Evolutionary conservation across 2,329 filamentous ascomycete genomes (phyloP).

Genomic region (Pezicula neosporulosa): DNA sequence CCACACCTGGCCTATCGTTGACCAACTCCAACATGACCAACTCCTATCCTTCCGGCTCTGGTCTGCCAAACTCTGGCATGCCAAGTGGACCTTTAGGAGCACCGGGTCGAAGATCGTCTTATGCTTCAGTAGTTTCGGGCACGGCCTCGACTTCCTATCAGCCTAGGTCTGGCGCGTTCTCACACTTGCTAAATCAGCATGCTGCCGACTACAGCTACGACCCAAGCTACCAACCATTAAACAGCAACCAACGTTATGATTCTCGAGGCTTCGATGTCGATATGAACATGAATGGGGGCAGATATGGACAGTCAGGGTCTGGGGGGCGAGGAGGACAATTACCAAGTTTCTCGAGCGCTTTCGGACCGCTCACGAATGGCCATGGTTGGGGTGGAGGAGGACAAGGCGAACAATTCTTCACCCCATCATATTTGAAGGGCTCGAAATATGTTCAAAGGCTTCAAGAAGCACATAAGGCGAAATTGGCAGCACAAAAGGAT

Average conservation of each 20-base stretch:
- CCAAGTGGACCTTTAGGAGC: constrained; percentile 31
- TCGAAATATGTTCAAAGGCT: constrained; percentile 77
- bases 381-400: constrained; percentile 15
- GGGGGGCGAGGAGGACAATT: constrained; percentile 24
- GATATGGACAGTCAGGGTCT: constrained; percentile 19
- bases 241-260: constrained; percentile 20
- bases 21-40: constrained; percentile 22
- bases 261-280: constrained; percentile 23
- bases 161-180: constrained; percentile 26
- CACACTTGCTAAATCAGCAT: constrained; percentile 23
- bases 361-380: constrained; percentile 24
- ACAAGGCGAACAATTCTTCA: constrained; percentile 58
- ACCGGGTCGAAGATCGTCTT: constrained; percentile 51
- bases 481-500: constrained; percentile 44
- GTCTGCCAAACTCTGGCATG: constrained; percentile 27
- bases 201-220: constrained; percentile 22
- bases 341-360: constrained; percentile 30
- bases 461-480: constrained; percentile 65
- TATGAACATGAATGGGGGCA: constrained; percentile 18
- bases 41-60: constrained; percentile 26
- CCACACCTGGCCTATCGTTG: not conserved
- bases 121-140: constrained; percentile 58
- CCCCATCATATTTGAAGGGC: constrained; percentile 77
- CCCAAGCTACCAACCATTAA: constrained; percentile 14
- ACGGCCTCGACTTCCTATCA: constrained; percentile 30